phyloP scores from a whole-genome alignment of 140 eudicot genomes.

The Stevia rebaudiana region DNA sequence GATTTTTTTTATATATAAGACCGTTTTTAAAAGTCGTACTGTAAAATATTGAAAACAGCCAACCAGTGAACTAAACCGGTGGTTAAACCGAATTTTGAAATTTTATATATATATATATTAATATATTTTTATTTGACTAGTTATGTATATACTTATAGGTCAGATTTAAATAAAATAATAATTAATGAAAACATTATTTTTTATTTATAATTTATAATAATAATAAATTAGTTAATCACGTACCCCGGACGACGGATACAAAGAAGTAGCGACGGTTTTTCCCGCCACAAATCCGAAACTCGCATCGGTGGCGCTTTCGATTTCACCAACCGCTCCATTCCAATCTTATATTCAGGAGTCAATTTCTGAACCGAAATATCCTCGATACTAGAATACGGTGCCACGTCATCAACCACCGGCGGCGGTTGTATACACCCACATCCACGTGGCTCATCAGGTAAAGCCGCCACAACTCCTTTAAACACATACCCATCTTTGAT shows the following conservation, averaged over 20 bases:
- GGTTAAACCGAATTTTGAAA: too few relatives aligned
- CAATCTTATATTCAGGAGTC: conserved; percentile 77
- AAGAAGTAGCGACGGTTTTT: conserved; percentile 59
- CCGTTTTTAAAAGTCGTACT: too few relatives aligned
- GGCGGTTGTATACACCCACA: conserved; percentile 75
- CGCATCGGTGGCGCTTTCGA: conserved; percentile 59
- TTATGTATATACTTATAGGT: too few relatives aligned
- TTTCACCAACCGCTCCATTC: conserved; percentile 63
- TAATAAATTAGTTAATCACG: conserved; percentile 29
- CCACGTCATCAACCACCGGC: conserved; percentile 54
- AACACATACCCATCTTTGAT: conserved; percentile 65
- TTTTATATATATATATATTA: too few relatives aligned
- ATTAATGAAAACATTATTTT: too few relatives aligned
- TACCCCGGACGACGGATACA: conserved; percentile 76
- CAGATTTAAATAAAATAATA: too few relatives aligned
- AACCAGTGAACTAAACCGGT: too few relatives aligned
- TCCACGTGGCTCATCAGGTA: conserved; percentile 61
- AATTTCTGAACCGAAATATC: conserved; percentile 61
- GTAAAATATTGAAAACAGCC: too few relatives aligned
- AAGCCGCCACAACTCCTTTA: conserved; percentile 69
- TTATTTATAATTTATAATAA: too few relatives aligned
- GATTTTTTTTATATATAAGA: too few relatives aligned
- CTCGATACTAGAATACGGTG: conserved; percentile 58
- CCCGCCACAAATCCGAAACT: conserved; percentile 65
- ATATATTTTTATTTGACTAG: too few relatives aligned